phyloP scores from a whole-genome alignment of 2,329 filamentous ascomycete species.

The Leptodontidium sp. region DNA sequence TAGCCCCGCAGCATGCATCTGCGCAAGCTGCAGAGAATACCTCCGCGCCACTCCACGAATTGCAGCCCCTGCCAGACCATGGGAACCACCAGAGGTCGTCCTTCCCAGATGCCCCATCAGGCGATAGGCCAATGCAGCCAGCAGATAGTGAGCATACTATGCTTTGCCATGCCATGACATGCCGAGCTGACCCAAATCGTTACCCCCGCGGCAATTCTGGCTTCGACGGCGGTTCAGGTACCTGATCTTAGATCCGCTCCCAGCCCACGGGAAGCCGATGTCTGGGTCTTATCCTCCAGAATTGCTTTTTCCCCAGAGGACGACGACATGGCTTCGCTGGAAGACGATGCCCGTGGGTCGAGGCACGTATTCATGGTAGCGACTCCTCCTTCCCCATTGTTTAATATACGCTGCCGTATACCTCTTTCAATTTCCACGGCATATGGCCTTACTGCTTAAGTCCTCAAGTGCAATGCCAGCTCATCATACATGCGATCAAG shows the following conservation, averaged over 20 bases:
- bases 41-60: slow-evolving; percentile 32
- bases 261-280: neutral
- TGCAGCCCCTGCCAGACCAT: slow-evolving; percentile 21
- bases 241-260: slow-evolving; percentile 19
- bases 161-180: neutral
- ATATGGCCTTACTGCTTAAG: slow-evolving; percentile 59
- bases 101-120: slow-evolving; percentile 27
- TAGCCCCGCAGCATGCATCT: slow-evolving; percentile 31
- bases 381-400: slow-evolving; percentile 37
- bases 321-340: neutral
- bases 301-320: slow-evolving; percentile 10
- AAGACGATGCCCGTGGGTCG: neutral
- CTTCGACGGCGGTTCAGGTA: slow-evolving; percentile 13
- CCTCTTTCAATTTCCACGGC: slow-evolving; percentile 52
- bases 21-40: slow-evolving; percentile 33
- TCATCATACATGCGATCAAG: slow-evolving; percentile 75
- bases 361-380: slow-evolving; percentile 26
- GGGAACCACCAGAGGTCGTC: slow-evolving; percentile 9
- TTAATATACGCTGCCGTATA: slow-evolving; percentile 46
- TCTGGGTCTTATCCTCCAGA: neutral
- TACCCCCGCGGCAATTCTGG: slow-evolving; percentile 11
- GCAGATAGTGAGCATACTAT: slow-evolving; percentile 14
- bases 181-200: slow-evolving; percentile 19
- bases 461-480: slow-evolving; percentile 74
- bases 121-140: slow-evolving; percentile 35